Percentiles rank a stretch among this genome's conserved stretches.
phyloP scores from a whole-genome alignment of 768 basidiomycete species.

The Clitopilus hobsonii region DNA sequence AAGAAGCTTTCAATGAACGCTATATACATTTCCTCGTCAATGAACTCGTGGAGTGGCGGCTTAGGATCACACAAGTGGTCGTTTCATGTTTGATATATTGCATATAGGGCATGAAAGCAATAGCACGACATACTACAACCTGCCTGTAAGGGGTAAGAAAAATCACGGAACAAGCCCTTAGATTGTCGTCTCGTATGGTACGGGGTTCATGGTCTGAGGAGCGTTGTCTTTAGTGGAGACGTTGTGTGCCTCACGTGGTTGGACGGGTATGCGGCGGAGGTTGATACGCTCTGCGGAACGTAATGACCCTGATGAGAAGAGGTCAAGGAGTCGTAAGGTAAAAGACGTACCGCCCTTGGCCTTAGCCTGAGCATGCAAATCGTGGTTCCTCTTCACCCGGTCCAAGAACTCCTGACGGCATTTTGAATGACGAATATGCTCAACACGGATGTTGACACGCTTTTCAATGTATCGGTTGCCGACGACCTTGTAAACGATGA shows the following conservation, averaged over 20 bases:
- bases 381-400: constrained; percentile 90
- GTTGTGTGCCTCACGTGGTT: constrained; percentile 74
- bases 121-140: constrained; percentile 19
- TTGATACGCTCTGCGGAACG: constrained; percentile 60
- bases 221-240: constrained; percentile 72
- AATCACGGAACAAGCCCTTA: constrained; percentile 38
- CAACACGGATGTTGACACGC: constrained; percentile 96
- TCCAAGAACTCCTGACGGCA: constrained; percentile 97
- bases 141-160: constrained; percentile 13
- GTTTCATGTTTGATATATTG: constrained; percentile 20
- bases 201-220: constrained; percentile 90
- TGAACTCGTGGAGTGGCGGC: background rate
- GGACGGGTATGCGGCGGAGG: constrained; percentile 81
- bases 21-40: background rate
- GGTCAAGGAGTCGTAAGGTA: background rate
- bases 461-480: constrained; percentile 99
- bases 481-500: constrained; percentile 97
- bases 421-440: constrained; percentile 95
- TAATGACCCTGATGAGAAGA: background rate
- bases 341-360: constrained; percentile 76
- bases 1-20: background rate
- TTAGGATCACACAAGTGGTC: background rate
- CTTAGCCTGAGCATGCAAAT: constrained; percentile 79
- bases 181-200: constrained; percentile 96
- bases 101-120: constrained; percentile 22